phyloP scores from a whole-genome alignment of 768 basidiomycete genomes.

The Xerocomellus amylosporus region DNA sequence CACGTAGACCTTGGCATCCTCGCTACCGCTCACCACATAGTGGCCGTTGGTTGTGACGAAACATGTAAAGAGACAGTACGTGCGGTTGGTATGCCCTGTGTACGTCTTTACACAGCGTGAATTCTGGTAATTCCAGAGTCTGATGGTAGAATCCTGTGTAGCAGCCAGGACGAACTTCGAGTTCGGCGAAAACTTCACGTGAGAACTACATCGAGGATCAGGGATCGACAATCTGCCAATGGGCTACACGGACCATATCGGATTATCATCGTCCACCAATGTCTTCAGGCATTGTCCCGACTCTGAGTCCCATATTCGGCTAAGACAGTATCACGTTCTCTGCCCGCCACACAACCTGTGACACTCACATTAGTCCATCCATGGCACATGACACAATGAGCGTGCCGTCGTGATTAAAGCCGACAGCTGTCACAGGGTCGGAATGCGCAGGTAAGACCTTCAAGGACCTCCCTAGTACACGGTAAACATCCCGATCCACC shows the following conservation, averaged over 20 bases:
- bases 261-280: conserved; percentile 93
- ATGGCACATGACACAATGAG: conserved; percentile 93
- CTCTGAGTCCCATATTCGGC: conserved; percentile 96
- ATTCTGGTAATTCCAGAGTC: conserved; percentile 91
- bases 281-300: conserved; percentile 98
- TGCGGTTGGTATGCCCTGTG: conserved; percentile 80
- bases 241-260: conserved; percentile 63
- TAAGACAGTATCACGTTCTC: conserved; percentile 31
- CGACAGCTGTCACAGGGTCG: conserved; percentile 92
- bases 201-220: conserved; percentile 51
- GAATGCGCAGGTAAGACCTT: conserved; percentile 93
- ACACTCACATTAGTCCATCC: conserved; percentile 91
- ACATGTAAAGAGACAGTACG: conserved; percentile 73
- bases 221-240: background rate
- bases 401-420: conserved; percentile 93
- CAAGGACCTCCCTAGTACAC: conserved; percentile 65
- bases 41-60: conserved; percentile 58
- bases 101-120: conserved; percentile 93
- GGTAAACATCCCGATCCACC: conserved; percentile 1
- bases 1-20: conserved; percentile 83
- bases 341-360: background rate
- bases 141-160: conserved; percentile 92
- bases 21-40: conserved; percentile 84
- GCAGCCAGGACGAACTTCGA: conserved; percentile 85
- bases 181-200: conserved; percentile 90